Evolutionary conservation across 2,329 filamentous ascomycete species (phyloP).

Genomic region (Tetracladium maxilliforme): DNA sequence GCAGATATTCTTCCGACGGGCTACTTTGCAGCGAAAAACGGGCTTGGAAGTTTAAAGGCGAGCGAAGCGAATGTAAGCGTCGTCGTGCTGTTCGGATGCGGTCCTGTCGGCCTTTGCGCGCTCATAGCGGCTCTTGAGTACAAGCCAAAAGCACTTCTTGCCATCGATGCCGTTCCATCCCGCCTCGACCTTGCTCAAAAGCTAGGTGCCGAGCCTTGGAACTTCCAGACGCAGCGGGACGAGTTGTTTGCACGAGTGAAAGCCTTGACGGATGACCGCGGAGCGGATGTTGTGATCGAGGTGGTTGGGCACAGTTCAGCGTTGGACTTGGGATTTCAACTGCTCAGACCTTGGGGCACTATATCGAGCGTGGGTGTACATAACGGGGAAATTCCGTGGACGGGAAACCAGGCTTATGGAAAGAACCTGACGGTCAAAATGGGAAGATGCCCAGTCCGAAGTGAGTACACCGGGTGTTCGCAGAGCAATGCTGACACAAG

Average conservation of each 20-base stretch:
- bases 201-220: constrained; percentile 29
- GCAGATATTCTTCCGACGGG: constrained; percentile 42
- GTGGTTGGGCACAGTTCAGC: constrained; percentile 35
- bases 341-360: constrained; percentile 30
- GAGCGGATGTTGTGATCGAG: constrained; percentile 42
- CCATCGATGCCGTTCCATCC: constrained; percentile 32
- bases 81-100: constrained; percentile 38
- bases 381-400: constrained; percentile 29
- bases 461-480: too few species aligned
- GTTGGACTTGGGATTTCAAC: constrained; percentile 28
- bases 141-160: constrained; percentile 32
- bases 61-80: constrained; percentile 42
- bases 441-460: constrained; percentile 33
- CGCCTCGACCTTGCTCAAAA: constrained; percentile 28
- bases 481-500: not conserved
- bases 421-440: constrained; percentile 33
- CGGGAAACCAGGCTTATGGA: constrained; percentile 28
- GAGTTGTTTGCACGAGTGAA: constrained; percentile 19
- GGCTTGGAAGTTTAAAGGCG: constrained; percentile 62
- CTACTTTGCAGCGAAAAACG: constrained; percentile 55
- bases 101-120: constrained; percentile 38
- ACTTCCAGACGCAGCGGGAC: constrained; percentile 21
- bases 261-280: constrained; percentile 30
- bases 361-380: constrained; percentile 32
- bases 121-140: constrained; percentile 39